Base-by-base conservation (phyloP, 2,329 filamentous ascomycete genomes). In the Onygena corvina region DNA sequence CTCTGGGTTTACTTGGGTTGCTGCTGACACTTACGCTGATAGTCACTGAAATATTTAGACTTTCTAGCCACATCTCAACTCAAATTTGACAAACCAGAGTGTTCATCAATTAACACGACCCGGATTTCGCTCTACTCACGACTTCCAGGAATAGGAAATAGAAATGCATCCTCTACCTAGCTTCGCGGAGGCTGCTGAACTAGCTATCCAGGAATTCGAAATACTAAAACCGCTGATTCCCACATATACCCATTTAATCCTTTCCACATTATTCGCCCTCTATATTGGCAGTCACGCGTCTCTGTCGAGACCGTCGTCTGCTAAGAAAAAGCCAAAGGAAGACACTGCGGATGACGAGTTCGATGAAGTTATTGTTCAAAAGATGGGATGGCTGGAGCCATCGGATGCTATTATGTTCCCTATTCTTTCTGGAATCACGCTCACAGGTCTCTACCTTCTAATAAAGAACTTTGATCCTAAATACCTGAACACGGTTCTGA, bases 401-500 rank as follows among this genome's bases (percentile, higher is more conserved):
- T 81, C 77, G 0, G 90, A 96, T 65, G 90, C 87, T 44, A 77
- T 96, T 56, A 65, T 93, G 58, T 85, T 95, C 54, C 92, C 90
- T 1, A 57, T 95, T 27, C 71, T 88, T 49, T 89, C 88, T 4
- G 86, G 81, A 1, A 60, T 72, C 7, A 79, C 83, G 1, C 76
- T 96, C 6, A 75, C 80, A 35, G 80, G 80, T 3, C 73, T 96
- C 9, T 96, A 96, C 70, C 82, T 89, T 58, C 72, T 94, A 52
- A 87, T 96, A 61, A 87, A 93, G 64, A 92, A 83, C 76, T 77
- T 95, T 49, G 86, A 94, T 59, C 82, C 88, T 0, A 74, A 80
- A 8, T 71, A 93, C 18, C 68, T 96, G 59, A 95, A 90, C 70
- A 85, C 83, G 65, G 76, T 93, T 33, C 70, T 96, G 18, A 82